Base-by-base conservation (phyloP, 106 monocot genomes). In the Dendrobium huoshanense region DNA sequence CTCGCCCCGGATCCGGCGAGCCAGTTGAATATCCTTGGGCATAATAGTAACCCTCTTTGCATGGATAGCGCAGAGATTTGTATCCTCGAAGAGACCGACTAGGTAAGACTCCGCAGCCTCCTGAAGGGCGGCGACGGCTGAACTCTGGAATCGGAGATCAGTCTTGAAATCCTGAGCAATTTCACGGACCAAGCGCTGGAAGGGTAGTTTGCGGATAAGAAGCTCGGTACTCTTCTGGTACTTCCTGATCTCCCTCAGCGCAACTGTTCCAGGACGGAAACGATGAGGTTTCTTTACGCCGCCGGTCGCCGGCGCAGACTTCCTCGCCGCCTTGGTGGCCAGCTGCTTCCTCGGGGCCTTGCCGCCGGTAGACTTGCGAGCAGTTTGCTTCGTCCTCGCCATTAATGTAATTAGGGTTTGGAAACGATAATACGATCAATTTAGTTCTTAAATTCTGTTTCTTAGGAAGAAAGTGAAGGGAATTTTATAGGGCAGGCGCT, bases 151-250 rank as follows among this genome's bases (percentile, higher is more conserved):
- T 43, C 79, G 79, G 18, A 79, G 67, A 41, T 67, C 79, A 0
- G 86, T 87, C 83, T 87, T 87, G 86, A 87, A 87, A 49, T 87
- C 86, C 83, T 87, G 86, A 24, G 86, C 86, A 73, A 87, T 87
- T 77, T 87, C 86, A 31, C 86, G 24, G 5, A 87, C 86, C 45
- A 87, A 79, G 18, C 64, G 64, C 64, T 64, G 64, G 64, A 64
- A 64, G 2, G 64, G 64, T 4, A 54, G 77, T 31, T 37, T 37
- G 37, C 37, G 37, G 2, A 37, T 37, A 37, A 37, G 37, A 2
- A 37, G 37, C 37, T 37, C 37, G 37, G 37, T 37, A 37, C 37
- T 37, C 37, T 37, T 37, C 37, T 37, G 37, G 37, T 37, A 37
- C 37, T 37, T 37, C 37, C 37, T 37, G 37, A 37, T 37, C 37